Percentiles rank a stretch among this genome's conserved stretches.
These are phyloP conservation scores for Russula olivacea DNA, from an alignment of 768 basidiomycete species.

Conservation along the genomic window DNA sequence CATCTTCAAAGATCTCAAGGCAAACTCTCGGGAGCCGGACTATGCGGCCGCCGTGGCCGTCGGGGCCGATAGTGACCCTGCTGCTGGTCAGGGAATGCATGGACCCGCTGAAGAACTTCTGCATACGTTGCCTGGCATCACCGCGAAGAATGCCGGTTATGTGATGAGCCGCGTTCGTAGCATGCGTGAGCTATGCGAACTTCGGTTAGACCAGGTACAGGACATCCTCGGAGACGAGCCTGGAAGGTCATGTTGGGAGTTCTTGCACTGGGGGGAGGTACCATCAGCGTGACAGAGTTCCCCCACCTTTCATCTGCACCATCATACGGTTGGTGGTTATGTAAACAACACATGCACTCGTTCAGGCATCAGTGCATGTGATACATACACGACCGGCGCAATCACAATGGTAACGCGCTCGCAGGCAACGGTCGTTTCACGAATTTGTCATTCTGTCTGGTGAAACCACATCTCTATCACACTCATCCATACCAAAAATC, in stretches of 20 bases:
- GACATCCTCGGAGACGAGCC: conserved; percentile 74
- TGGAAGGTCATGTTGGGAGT: conserved; percentile 73
- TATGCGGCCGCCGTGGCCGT: conserved; percentile 65
- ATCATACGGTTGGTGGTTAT: background rate
- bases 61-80: conserved; percentile 72
- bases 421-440: background rate
- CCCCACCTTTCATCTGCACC: background rate
- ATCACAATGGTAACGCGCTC: conserved; percentile 1
- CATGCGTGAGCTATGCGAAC: conserved; percentile 66
- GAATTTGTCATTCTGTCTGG: background rate
- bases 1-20: conserved; percentile 90
- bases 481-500: background rate
- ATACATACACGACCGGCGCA: conserved; percentile 10
- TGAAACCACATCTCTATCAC: background rate
- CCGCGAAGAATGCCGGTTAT: conserved; percentile 75
- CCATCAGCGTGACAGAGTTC: background rate
- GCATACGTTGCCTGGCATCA: conserved; percentile 77
- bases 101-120: conserved; percentile 77
- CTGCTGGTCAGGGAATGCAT: conserved; percentile 63
- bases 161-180: conserved; percentile 78
- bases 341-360: conserved; percentile 7
- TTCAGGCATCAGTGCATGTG: background rate
- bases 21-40: conserved; percentile 75
- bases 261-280: conserved; percentile 66
- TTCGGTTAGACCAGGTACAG: conserved; percentile 57